Evolutionary conservation across 2,329 filamentous ascomycete genomes (phyloP), one percentile per base, ranked within the genome.

Genomic region (Pyrenophora seminiperda): DNA sequence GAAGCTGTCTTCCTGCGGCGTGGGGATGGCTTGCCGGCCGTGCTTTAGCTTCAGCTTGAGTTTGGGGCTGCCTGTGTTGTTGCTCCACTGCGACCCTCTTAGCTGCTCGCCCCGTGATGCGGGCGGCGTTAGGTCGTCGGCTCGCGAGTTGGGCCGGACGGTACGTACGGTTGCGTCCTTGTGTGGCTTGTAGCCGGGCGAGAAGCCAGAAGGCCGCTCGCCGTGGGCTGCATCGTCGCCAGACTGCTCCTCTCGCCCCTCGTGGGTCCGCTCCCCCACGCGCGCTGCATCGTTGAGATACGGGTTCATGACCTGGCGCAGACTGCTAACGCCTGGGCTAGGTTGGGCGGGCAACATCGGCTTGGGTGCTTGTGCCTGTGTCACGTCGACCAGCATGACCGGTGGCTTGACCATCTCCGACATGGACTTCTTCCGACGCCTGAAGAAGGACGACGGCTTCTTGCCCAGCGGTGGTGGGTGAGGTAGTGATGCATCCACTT

Each of bases 401-500:
- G 87, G 85, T 27, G 88, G 85, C 31, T 81, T 81, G 17, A 83
- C 80, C 36, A 73, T 70, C 56, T 95, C 91, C 11, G 85, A 83
- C 27, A 91, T 75, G 4, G 92, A 96, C 81, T 93, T 95, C 82
- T 97, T 97, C 56, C 92, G 84, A 52, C 94, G 83, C 55, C 94
- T 84, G 76, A 97, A 97, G 76, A 99, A 97, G 0, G 91, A 93
- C 1, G 93, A 95, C 3, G 90, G 84, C 73, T 97, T 97, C 78
- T 97, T 97, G 64, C 90, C 89, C 42, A 97, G 76, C 3, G 67
- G 65, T 18, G 59, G 64, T 41, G 61, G 65, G 39, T 58, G 54
- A 19, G 58, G 58, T 36, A 58, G 62, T 46, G 63, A 66, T 20
- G 46, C 50, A 19, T 66, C 61, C 22, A 53, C 61, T 22, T 64